Percentiles rank a stretch among this genome's conserved stretches.
phyloP scores from a whole-genome alignment of 805 yeast species.

The Deakozyma indianensis region DNA sequence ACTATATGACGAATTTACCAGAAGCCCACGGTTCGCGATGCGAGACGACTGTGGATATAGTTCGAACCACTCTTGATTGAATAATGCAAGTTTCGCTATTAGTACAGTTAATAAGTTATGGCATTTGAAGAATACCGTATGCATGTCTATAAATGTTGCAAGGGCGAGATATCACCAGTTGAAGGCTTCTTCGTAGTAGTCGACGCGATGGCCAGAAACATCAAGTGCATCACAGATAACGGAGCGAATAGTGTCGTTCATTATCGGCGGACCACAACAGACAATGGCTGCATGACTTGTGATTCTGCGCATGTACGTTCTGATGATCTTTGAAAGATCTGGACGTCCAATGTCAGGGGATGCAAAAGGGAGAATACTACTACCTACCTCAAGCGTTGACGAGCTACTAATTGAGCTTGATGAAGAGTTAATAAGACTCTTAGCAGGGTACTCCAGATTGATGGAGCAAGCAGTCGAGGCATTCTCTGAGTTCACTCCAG shows the following conservation, averaged over 20 bases:
- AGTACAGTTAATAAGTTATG: not conserved
- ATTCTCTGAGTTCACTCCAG: not conserved
- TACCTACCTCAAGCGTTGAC: not conserved
- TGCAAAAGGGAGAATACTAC: slow-evolving; percentile 1
- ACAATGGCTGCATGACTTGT: slow-evolving; percentile 33
- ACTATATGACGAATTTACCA: slow-evolving; percentile 9
- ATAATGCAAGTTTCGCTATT: slow-evolving; percentile 1
- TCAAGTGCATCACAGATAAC: slow-evolving; percentile 16
- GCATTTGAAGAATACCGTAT: too few relatives aligned
- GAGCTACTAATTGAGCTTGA: not conserved
- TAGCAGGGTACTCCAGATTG: not conserved
- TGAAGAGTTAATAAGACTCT: not conserved
- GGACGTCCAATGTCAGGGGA: slow-evolving; percentile 13
- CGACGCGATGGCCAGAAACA: slow-evolving; percentile 15
- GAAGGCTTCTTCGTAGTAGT: slow-evolving; percentile 24
- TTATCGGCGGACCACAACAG: slow-evolving; percentile 45
- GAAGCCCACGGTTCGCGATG: slow-evolving; percentile 15
- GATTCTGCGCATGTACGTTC: slow-evolving; percentile 9
- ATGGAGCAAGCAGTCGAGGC: too few relatives aligned
- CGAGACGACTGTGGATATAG: slow-evolving; percentile 24
- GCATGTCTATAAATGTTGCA: too few relatives aligned
- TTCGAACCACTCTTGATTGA: slow-evolving; percentile 9
- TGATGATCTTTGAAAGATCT: slow-evolving; percentile 6
- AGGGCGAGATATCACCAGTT: slow-evolving; percentile 22
- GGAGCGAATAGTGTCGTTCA: slow-evolving; percentile 43